A percentile compares a stretch with the other conserved stretches of the same genome.
phyloP scores from a whole-genome alignment of 495 filamentous ascomycete genomes.

The Daldinia bambusicola region DNA sequence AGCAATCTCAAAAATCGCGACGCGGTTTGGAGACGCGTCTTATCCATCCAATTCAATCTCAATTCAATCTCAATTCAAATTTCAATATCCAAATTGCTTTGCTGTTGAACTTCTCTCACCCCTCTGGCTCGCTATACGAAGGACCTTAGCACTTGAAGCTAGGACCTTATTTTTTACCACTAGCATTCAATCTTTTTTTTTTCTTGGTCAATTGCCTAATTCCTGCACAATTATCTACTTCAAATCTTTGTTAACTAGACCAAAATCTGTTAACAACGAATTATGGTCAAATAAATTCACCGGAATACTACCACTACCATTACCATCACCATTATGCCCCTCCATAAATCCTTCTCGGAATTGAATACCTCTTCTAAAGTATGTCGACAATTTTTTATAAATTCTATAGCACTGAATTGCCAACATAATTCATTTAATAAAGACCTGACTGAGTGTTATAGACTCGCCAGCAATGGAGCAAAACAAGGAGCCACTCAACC shows the following conservation, averaged over 20 bases:
- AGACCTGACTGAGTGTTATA: constrained; percentile 29
- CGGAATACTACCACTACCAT: constrained; percentile 29
- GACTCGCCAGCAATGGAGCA: constrained; percentile 59
- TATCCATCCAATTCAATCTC: constrained; percentile 14
- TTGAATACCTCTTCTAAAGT: constrained; percentile 50
- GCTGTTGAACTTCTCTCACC: constrained; percentile 16
- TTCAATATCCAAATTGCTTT: constrained; percentile 25
- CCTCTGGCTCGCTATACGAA: constrained; percentile 11
- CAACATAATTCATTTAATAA: not conserved
- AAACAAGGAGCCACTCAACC: constrained; percentile 60
- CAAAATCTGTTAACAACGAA: constrained; percentile 10
- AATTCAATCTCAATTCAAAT: too few relatives aligned
- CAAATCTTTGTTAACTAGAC: too few relatives aligned
- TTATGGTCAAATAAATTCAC: constrained; percentile 26
- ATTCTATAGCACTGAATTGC: constrained; percentile 1
- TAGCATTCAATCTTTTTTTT: not conserved
- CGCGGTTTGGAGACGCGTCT: constrained; percentile 9
- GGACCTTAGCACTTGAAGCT: constrained; percentile 6
- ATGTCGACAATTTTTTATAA: constrained; percentile 18
- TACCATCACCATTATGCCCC: constrained; percentile 51
- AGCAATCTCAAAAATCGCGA: not conserved
- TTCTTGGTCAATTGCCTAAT: constrained; percentile 1
- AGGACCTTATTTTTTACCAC: not conserved
- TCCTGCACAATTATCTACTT: not conserved
- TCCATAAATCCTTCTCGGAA: constrained; percentile 64